Conservation (phyloP, 139 green algal species). For the Picochlorum sp. region DNA sequence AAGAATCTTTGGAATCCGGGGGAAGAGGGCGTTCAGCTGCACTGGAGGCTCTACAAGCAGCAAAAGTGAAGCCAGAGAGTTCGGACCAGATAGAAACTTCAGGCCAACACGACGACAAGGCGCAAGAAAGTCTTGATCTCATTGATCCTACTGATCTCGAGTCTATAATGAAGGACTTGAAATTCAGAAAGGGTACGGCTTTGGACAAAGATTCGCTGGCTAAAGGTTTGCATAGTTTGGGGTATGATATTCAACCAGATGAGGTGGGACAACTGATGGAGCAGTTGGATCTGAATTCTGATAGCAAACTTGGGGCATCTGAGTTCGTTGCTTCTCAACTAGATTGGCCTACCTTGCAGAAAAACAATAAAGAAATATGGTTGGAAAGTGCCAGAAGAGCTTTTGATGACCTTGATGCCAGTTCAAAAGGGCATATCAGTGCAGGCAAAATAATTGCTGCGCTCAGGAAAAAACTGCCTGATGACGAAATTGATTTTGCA, state of each 20-base stretch:
- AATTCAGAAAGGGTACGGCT: slow-evolving; percentile 6
- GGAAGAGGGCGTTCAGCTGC: background rate
- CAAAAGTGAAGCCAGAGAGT: no score
- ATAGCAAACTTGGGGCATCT: slow-evolving; percentile 4
- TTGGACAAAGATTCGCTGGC: slow-evolving; percentile 31
- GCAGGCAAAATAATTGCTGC: slow-evolving; percentile 37
- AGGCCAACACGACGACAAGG: background rate
- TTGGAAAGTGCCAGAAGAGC: slow-evolving; percentile 44
- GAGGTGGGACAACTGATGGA: slow-evolving; percentile 30
- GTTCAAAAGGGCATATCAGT: slow-evolving; percentile 33
- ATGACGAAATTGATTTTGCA: slow-evolving; percentile 57
- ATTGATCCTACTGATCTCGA: slow-evolving; percentile 12
- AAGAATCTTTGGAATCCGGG: no score
- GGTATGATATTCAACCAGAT: slow-evolving; percentile 39
- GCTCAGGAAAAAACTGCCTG: slow-evolving; percentile 60
- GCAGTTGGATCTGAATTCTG: slow-evolving; percentile 30
- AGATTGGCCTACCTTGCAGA: slow-evolving; percentile 36
- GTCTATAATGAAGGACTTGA: slow-evolving; percentile 20
- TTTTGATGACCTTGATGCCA: slow-evolving; percentile 54
- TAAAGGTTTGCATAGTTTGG: slow-evolving; percentile 32
- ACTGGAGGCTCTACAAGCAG: background rate
- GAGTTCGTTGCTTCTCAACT: slow-evolving; percentile 33
- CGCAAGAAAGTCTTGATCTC: background rate
- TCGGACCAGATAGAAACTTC: background rate
- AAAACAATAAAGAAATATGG: slow-evolving; percentile 54